Base-by-base conservation (phyloP, 2,329 filamentous ascomycete species). In the Grosmannia penicillata region DNA sequence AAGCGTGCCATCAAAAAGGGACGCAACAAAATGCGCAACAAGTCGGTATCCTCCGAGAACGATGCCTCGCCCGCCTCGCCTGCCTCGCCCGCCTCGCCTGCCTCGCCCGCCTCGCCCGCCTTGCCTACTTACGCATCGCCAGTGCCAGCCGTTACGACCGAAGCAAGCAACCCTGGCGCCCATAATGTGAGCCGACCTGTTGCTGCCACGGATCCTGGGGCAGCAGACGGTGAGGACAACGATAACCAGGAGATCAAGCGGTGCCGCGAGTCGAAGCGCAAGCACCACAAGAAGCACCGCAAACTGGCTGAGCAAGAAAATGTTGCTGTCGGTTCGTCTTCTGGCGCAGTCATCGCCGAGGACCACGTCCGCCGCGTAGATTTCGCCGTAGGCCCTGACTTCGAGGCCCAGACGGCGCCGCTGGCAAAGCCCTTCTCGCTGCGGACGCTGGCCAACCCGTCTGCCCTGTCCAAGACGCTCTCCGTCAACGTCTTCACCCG, bases 401-500 rank as follows among this genome's bases (percentile, higher is more conserved):
- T 53, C 3, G 53, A 56, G 34, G 49, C 48, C 1, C 51, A 50
- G 55, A 53, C 45, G 43, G 50, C 41, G 56, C 63, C 54, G 47
- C 42, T 41, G 1, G 38, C 48, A 6, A 50, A 47, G 42, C 51
- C 52, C 3, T 55, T 55, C 38, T 49, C 61, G 42, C 48, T 69
- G 18, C 64, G 66, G 28, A 26, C 42, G 3, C 33, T 47, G 14
- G 60, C 61, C 27, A 56, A 65, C 25, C 62, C 68, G 19, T 68
- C 71, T 14, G 35, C 43, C 7, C 60, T 62, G 19, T 65, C 71
- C 4, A 72, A 69, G 43, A 62, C 72, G 23, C 61, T 78, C 2
- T 68, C 71, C 1, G 70, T 72, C 51, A 76, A 68, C 38, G 71
- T 76, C 42, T 77, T 78, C 46, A 58, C n/a, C n/a, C n/a, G n/a